A percentile compares a stretch with the other conserved stretches of the same genome.
Conservation (phyloP, 139 green algal genomes). For the Chlamydomonas eustigma region DNA sequence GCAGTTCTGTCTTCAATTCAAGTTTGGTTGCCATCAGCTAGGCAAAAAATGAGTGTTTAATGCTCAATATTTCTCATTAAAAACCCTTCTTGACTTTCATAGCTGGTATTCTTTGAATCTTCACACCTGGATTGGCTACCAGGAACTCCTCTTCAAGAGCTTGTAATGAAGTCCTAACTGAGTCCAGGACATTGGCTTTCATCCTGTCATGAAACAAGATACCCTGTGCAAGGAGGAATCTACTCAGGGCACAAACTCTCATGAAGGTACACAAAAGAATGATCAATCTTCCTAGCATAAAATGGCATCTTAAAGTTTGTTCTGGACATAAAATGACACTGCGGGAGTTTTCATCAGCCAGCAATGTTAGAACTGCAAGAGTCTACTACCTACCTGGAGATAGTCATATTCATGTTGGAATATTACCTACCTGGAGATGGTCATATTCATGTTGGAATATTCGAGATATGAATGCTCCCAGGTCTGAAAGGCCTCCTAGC, state of each 20-base stretch:
- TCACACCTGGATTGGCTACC: constrained; percentile 49
- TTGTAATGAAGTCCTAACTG: constrained; percentile 48
- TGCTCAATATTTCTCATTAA: no score
- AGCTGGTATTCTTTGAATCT: constrained; percentile 45
- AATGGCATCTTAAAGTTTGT: no score
- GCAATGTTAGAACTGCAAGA: constrained; percentile 7
- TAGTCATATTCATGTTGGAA: constrained; percentile 99
- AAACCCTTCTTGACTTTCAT: constrained; percentile 37
- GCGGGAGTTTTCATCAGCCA: no score
- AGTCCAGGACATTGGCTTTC: constrained; percentile 46
- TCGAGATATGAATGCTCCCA: constrained; percentile 61
- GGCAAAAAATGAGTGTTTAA: no score
- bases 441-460: constrained; percentile 99
- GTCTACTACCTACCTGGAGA: constrained; percentile 61
- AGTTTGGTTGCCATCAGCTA: no score
- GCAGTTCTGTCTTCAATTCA: no score
- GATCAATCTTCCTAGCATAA: no score
- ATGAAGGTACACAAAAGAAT: no score
- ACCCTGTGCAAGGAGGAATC: constrained; percentile 40
- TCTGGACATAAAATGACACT: no score
- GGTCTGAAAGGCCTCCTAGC: constrained; percentile 8
- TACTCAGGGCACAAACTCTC: no score
- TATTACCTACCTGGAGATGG: constrained; percentile 76
- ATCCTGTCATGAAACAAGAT: constrained; percentile 84
- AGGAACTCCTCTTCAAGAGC: constrained; percentile 67